Percentiles rank a stretch among this genome's conserved stretches.
phyloP scores from a whole-genome alignment of 1,139 yeast genomes.

The Yamadazyma atlantica region DNA sequence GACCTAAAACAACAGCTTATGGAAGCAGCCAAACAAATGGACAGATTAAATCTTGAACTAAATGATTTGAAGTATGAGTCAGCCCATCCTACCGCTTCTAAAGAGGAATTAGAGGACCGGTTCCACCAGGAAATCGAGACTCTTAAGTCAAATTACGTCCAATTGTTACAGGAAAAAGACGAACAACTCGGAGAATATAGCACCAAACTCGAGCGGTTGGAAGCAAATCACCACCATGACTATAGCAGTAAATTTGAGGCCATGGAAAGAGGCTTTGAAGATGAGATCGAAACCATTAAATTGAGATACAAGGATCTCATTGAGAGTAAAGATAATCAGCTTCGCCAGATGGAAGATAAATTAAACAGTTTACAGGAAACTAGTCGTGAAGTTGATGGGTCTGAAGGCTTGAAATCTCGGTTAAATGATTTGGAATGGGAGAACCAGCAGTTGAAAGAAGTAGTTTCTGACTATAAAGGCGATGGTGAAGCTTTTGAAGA shows the following conservation, averaged over 20 bases:
- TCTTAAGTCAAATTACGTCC: conserved; percentile 1
- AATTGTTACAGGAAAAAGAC: conserved; percentile 4
- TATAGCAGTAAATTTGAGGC: neutral
- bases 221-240: conserved; percentile 1
- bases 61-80: neutral
- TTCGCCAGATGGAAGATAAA: neutral
- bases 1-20: conserved; percentile 39
- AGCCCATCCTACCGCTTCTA: neutral
- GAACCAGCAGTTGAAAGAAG: conserved; percentile 9
- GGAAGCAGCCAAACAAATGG: conserved; percentile 14
- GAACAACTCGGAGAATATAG: too few relatives aligned
- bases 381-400: neutral
- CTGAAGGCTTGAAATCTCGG: neutral
- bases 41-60: neutral
- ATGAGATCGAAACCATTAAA: conserved; percentile 1
- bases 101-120: neutral
- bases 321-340: conserved; percentile 1
- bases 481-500: neutral
- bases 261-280: conserved; percentile 1
- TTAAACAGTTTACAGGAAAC: neutral
- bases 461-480: neutral
- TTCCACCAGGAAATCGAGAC: conserved; percentile 1
- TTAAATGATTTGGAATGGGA: conserved; percentile 12
- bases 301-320: neutral
- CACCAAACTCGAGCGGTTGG: neutral